Percentiles rank a stretch among this genome's conserved stretches.
phyloP scores from a whole-genome alignment of 768 basidiomycete species.

The Rhizopogon vesiculosus region DNA sequence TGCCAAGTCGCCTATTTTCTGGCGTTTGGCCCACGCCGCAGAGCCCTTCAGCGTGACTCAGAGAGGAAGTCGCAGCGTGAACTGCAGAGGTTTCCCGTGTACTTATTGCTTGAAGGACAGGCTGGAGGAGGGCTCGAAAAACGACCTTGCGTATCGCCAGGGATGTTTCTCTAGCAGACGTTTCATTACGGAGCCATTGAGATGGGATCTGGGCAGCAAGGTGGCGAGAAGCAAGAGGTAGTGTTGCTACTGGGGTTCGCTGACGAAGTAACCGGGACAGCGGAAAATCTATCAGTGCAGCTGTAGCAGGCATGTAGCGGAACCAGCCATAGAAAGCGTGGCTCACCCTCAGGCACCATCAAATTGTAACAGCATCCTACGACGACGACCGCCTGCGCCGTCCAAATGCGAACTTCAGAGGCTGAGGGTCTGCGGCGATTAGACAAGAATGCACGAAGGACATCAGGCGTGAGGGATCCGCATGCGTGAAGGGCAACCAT shows the following conservation, averaged over 20 bases:
- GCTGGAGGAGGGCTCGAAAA: conserved; percentile 62
- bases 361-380: conserved; percentile 84
- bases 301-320: conserved; percentile 2
- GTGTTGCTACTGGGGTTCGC: conserved; percentile 12
- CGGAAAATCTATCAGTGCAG: conserved; percentile 45
- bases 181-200: conserved; percentile 47
- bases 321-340: not conserved
- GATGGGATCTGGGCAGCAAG: conserved; percentile 69
- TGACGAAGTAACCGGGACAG: conserved; percentile 31
- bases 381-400: conserved; percentile 46
- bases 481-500: conserved; percentile 74
- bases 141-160: conserved; percentile 63
- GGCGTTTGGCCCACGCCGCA: conserved; percentile 33
- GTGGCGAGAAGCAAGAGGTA: conserved; percentile 45
- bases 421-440: conserved; percentile 13
- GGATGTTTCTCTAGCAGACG: conserved; percentile 29
- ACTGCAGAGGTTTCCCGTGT: not conserved
- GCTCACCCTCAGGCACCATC: conserved; percentile 44
- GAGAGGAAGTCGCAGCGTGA: not conserved
- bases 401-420: conserved; percentile 33
- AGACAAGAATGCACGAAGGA: conserved; percentile 50
- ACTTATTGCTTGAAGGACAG: conserved; percentile 13
- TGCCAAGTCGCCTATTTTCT: conserved; percentile 45
- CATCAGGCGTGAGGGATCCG: conserved; percentile 65
- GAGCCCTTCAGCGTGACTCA: not conserved